Evolutionary conservation across 768 basidiomycete genomes (phyloP).

Genomic region (Rhizopogon salebrosus): DNA sequence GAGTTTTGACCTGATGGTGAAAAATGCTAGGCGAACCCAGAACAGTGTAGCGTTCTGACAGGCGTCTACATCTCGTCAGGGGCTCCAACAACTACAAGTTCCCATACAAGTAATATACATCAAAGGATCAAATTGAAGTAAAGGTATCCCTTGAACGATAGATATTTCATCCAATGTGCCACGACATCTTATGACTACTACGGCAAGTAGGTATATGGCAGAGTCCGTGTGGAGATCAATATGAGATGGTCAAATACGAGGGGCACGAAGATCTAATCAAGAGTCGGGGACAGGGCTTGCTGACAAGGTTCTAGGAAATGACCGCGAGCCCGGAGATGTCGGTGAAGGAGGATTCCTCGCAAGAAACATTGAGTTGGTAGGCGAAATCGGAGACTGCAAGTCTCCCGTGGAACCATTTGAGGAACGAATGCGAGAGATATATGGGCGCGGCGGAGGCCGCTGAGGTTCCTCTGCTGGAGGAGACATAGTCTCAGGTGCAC

Average conservation of each 20-base stretch:
- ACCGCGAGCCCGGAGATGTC: background rate
- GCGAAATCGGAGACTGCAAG: background rate
- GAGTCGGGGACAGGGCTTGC: background rate
- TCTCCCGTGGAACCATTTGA: conserved; percentile 2
- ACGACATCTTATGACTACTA: background rate
- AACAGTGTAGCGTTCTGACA: background rate
- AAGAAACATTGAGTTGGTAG: background rate
- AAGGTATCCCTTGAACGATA: background rate
- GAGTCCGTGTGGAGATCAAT: background rate
- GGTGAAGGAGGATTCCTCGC: background rate
- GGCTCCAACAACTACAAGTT: background rate
- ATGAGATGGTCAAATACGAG: background rate
- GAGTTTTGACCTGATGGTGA: background rate
- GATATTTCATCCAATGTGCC: background rate
- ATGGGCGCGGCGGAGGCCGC: conserved; percentile 47
- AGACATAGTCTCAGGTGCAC: conserved; percentile 3
- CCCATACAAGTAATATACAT: background rate
- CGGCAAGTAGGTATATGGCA: background rate
- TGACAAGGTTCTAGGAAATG: background rate
- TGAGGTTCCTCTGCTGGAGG: conserved; percentile 13
- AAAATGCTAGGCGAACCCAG: background rate
- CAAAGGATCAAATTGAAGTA: background rate
- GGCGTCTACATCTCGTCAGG: background rate
- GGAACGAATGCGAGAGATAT: conserved; percentile 53
- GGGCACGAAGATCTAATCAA: background rate